Conservation (phyloP, 75 land plant genomes). For the Selaginella moellendorffii region DNA sequence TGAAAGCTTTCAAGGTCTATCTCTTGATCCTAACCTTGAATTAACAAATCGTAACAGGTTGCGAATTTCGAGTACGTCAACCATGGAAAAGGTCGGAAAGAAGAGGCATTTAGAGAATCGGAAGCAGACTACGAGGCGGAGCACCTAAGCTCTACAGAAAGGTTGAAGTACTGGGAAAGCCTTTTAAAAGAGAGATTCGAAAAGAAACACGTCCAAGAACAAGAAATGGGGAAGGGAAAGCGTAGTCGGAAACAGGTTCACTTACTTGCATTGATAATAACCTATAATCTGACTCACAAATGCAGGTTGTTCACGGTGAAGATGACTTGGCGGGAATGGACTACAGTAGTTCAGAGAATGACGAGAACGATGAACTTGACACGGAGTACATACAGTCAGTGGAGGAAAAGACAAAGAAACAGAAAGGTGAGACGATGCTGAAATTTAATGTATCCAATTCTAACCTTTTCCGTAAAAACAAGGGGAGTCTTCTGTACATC, state of each 20-base stretch:
- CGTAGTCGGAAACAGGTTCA: slow-evolving; percentile 79
- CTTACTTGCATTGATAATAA: too few relatives aligned
- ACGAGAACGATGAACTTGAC: slow-evolving; percentile 67
- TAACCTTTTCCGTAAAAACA: background rate
- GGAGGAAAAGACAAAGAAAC: slow-evolving; percentile 18
- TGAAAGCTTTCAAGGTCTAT: slow-evolving; percentile 91
- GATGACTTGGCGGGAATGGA: slow-evolving; percentile 82
- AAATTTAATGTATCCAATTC: background rate
- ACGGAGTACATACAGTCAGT: slow-evolving; percentile 14
- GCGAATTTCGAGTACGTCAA: slow-evolving; percentile 89
- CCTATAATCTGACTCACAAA: too few relatives aligned
- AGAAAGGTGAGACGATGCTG: slow-evolving; percentile 24
- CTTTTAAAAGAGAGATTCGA: slow-evolving; percentile 60
- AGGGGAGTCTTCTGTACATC: slow-evolving; percentile 27
- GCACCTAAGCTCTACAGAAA: slow-evolving; percentile 29
- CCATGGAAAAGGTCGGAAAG: slow-evolving; percentile 49
- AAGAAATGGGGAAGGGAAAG: slow-evolving; percentile 90
- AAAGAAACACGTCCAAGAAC: slow-evolving; percentile 44
- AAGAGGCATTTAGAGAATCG: slow-evolving; percentile 38
- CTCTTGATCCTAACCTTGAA: too few relatives aligned
- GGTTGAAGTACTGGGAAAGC: slow-evolving; percentile 73
- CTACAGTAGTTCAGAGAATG: slow-evolving; percentile 78
- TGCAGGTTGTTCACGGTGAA: slow-evolving; percentile 32
- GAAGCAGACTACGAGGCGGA: slow-evolving; percentile 22
- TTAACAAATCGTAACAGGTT: slow-evolving; percentile 62